Percentiles rank a stretch among this genome's conserved stretches.
Evolutionary conservation across 805 yeast genomes (phyloP).

Genomic region (Metschnikowia similis): DNA sequence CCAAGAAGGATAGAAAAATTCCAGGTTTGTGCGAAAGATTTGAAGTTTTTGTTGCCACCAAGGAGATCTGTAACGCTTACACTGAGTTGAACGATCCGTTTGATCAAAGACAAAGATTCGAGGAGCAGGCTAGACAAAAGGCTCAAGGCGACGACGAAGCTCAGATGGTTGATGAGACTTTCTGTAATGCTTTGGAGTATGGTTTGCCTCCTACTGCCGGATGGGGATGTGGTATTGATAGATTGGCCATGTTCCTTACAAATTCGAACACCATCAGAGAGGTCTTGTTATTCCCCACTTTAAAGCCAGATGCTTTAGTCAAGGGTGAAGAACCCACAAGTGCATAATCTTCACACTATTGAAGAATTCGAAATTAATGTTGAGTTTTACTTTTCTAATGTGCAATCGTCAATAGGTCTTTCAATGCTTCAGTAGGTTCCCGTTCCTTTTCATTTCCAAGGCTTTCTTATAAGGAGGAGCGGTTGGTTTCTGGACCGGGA

Average conservation of each 20-base stretch:
- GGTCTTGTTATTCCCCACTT: constrained; percentile 95
- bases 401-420: not conserved
- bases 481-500: constrained; percentile 93
- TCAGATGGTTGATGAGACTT: constrained; percentile 91
- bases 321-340: constrained; percentile 31
- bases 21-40: constrained; percentile 98
- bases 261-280: constrained; percentile 96
- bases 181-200: constrained; percentile 96
- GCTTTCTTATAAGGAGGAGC: constrained; percentile 97
- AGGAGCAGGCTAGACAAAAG: constrained; percentile 98
- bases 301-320: constrained; percentile 76
- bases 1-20: constrained; percentile 86
- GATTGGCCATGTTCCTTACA: constrained; percentile 96
- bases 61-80: constrained; percentile 97
- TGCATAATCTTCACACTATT: constrained; percentile 5
- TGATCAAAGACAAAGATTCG: constrained; percentile 95
- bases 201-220: constrained; percentile 99
- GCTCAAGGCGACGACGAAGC: constrained; percentile 99
- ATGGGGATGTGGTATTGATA: constrained; percentile 99
- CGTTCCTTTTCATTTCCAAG: constrained; percentile 77
- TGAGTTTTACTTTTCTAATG: not conserved
- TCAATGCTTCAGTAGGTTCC: constrained; percentile 32
- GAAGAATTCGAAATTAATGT: not conserved
- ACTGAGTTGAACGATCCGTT: constrained; percentile 99
- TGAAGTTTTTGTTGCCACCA: constrained; percentile 97